Conservation (phyloP, 1,139 yeast species). For the Yamadazyma friedrichii region DNA sequence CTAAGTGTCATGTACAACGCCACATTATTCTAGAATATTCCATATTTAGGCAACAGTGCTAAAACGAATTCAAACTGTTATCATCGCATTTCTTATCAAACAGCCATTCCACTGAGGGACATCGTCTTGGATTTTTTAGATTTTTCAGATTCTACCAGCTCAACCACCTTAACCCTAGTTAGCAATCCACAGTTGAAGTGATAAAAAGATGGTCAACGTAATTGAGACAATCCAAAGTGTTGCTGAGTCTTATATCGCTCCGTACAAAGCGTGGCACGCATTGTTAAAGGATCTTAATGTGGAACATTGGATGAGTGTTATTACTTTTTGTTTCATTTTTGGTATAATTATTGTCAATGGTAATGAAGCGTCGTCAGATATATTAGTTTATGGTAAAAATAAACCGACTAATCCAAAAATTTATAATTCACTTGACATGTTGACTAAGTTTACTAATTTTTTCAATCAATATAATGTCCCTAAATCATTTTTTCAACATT, state of each 20-base stretch:
- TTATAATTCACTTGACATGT: constrained; percentile 1
- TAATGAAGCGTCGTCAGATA: constrained; percentile 8
- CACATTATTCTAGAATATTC: too few species aligned
- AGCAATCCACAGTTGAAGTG: neutral
- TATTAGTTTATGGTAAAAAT: constrained; percentile 17
- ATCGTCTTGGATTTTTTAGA: too few species aligned
- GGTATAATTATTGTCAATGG: constrained; percentile 13
- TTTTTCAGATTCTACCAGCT: too few species aligned
- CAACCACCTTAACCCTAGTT: too few species aligned
- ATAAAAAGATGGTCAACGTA: neutral
- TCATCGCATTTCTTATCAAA: too few species aligned
- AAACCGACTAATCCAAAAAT: neutral
- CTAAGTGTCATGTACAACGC: too few species aligned
- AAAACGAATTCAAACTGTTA: too few species aligned
- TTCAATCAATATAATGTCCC: constrained; percentile 37
- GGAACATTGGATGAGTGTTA: constrained; percentile 14
- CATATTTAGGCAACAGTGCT: too few species aligned
- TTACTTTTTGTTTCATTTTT: constrained; percentile 7
- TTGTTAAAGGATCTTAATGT: constrained; percentile 3
- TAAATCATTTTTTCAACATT: constrained; percentile 48
- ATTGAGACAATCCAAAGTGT: neutral
- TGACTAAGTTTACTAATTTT: constrained; percentile 4
- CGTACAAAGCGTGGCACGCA: constrained; percentile 5
- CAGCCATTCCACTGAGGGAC: too few species aligned
- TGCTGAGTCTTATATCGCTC: constrained; percentile 4